Evolutionary conservation across 768 basidiomycete genomes (phyloP).

Genomic region (Russula griseocarnosa): DNA sequence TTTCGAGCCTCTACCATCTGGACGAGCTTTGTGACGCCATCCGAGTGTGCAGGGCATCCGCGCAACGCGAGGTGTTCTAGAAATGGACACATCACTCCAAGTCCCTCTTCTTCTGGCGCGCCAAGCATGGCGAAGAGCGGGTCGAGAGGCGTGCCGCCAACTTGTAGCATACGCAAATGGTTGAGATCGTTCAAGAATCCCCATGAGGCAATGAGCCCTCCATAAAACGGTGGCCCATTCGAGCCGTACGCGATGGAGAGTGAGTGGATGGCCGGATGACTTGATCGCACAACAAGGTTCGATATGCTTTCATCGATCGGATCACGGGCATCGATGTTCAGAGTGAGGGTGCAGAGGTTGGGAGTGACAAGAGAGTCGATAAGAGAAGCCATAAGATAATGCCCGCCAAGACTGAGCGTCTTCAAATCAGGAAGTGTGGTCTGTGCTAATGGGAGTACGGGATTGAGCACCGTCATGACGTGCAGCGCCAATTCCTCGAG

Average conservation of each 20-base stretch:
- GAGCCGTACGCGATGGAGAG: conserved; percentile 61
- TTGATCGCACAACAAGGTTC: conserved; percentile 56
- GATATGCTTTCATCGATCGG: conserved; percentile 69
- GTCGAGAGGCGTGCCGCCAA: conserved; percentile 65
- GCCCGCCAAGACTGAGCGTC: conserved; percentile 59
- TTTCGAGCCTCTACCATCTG: conserved; percentile 70
- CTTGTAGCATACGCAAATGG: conserved; percentile 53
- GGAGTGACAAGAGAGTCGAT: conserved; percentile 61
- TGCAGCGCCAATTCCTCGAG: conserved; percentile 58
- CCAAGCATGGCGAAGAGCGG: conserved; percentile 56
- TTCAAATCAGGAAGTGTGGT: conserved; percentile 53
- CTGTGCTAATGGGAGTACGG: conserved; percentile 57
- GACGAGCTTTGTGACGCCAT: conserved; percentile 64
- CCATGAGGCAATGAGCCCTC: conserved; percentile 62
- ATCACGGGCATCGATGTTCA: conserved; percentile 74
- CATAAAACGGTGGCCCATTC: conserved; percentile 45
- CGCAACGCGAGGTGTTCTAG: conserved; percentile 58
- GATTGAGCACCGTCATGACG: conserved; percentile 55
- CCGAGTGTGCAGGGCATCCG: conserved; percentile 59
- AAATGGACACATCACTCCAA: conserved; percentile 59
- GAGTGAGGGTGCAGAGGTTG: conserved; percentile 49
- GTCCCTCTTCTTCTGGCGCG: conserved; percentile 56
- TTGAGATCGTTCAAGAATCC: conserved; percentile 57
- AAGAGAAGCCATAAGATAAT: conserved; percentile 58
- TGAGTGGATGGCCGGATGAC: conserved; percentile 51